Conservation (phyloP, 1,284 basidiomycete species). For the Irpex sp. region DNA sequence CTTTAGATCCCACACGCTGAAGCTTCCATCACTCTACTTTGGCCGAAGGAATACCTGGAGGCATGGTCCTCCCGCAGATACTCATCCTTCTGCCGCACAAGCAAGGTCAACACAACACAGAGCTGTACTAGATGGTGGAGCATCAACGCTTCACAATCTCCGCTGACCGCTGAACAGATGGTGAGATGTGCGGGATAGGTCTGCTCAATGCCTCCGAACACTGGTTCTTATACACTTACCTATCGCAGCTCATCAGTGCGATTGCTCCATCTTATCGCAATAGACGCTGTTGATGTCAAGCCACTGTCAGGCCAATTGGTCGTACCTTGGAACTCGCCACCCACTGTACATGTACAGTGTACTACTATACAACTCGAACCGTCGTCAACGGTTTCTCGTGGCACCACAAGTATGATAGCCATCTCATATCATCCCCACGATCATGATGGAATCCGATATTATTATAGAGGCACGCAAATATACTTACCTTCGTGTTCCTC, state of each 20-base stretch:
- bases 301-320: neutral
- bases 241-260: constrained; percentile 15
- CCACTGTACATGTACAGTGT: neutral
- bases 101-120: neutral
- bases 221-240: constrained; percentile 10
- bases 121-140: neutral
- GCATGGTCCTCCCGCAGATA: neutral
- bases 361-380: neutral
- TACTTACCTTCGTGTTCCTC: neutral
- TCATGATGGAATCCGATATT: neutral
- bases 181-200: neutral
- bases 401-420: neutral
- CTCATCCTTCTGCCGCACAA: neutral
- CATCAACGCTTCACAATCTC: neutral
- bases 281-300: neutral
- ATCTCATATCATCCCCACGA: neutral
- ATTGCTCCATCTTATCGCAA: constrained; percentile 4
- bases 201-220: neutral
- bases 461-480: neutral
- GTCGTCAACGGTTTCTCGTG: neutral
- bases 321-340: neutral
- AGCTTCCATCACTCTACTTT: neutral
- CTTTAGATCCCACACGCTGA: neutral
- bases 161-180: neutral
- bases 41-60: neutral